A percentile compares a stretch with the other conserved stretches of the same genome.
Evolutionary conservation across 306 rosid genomes (phyloP).

Genomic region (Prunus kanzakura): DNA sequence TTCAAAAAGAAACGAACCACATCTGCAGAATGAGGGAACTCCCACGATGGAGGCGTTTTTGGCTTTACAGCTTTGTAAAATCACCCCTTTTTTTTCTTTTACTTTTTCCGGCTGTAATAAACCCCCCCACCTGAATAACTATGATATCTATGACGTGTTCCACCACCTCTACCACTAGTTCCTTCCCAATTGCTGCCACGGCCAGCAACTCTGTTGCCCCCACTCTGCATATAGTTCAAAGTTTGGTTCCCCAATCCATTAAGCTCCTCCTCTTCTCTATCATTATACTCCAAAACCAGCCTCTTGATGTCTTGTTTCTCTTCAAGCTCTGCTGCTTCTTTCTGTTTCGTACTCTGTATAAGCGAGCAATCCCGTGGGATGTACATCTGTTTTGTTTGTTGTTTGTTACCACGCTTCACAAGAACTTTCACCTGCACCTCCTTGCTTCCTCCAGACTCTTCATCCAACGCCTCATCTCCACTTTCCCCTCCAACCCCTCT

Average conservation of each 20-base stretch:
- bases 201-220: constrained; percentile 45
- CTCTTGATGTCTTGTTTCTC: constrained; percentile 99
- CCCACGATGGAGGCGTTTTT: not conserved
- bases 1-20: not conserved
- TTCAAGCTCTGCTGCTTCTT: constrained; percentile 97
- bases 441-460: constrained; percentile 68
- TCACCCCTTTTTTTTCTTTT: constrained; percentile 1
- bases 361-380: constrained; percentile 90
- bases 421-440: constrained; percentile 96
- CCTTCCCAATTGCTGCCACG: constrained; percentile 72
- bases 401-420: constrained; percentile 98
- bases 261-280: constrained; percentile 95
- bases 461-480: constrained; percentile 82
- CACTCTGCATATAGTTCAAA: constrained; percentile 67
- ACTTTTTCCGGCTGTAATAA: constrained; percentile 70
- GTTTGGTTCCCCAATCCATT: constrained; percentile 83
- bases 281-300: constrained; percentile 89
- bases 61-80: not conserved
- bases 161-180: constrained; percentile 59
- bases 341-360: constrained; percentile 94
- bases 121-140: constrained; percentile 59
- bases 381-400: constrained; percentile 92
- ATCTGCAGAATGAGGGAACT: not conserved
- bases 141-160: constrained; percentile 71
- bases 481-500: constrained; percentile 79